Base-by-base conservation (phyloP, 2,329 filamentous ascomycete species). In the Hymenoscyphus occultus region DNA sequence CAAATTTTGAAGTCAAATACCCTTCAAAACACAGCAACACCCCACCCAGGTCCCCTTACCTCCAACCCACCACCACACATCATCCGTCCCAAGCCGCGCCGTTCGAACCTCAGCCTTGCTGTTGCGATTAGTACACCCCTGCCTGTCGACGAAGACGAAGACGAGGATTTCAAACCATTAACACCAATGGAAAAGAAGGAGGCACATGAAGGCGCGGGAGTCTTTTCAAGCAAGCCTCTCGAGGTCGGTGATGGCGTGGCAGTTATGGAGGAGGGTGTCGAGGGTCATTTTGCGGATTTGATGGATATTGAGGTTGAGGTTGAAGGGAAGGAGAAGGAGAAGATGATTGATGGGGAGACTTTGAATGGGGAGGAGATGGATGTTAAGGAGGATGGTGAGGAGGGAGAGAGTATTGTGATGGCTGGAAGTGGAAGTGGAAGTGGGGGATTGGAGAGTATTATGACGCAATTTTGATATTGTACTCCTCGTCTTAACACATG, bases 231-330 rank as follows among this genome's bases (percentile, higher is more conserved):
- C 42, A 77, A 79, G 31, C 77, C 79, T 51, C 72, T 84, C 1
- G 78, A 81, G 39, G 81, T 86, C 1, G 76, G 78, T 3, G 78
- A 81, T 16, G 85, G 84, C 1, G 77, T 87, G 4, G 84, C 84
- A 1, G 73, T 88, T 32, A 81, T 82, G 2, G 84, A 88, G 71
- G 84, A 86, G 72, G 82, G 80, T 56, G 79, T 85, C 16, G 80
- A 80, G 67, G 75, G 78, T 39, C 79, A 81, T 19, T 72, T 79
- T 39, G 76, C 81, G 2, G 81, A 84, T 70, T 61, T 61, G 59
- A 61, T 51, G 45, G 45, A 51, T 51, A 12, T n/a, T 28, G 45
- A 40, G 28, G 42, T 32, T 19, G 32, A n/a, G 3, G 32, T 19
- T 28, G 58, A 40, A 16, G 16, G n/a, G 9, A 42, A 61, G 39